Base-by-base conservation (phyloP, 2,329 filamentous ascomycete species). In the Colletotrichum aenigma region DNA sequence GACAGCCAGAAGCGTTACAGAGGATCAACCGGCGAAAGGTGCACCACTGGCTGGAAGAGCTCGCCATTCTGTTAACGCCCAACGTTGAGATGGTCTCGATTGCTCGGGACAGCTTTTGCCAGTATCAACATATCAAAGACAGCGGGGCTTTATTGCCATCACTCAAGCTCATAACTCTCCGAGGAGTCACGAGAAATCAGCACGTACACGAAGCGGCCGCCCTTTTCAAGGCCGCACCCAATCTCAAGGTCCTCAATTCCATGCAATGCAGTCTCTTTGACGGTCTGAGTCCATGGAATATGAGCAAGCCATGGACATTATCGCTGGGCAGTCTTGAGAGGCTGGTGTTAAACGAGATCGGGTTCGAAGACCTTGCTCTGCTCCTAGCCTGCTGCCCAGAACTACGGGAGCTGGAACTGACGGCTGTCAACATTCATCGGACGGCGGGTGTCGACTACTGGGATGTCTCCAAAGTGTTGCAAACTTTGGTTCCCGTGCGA, bases 1-100 rank as follows among this genome's bases (percentile, higher is more conserved):
- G 38, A 10, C 62, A 64, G 32, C 34, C 62, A 2, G 30, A 68
- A 18, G 15, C 4, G 1, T 32, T 67, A 34, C 55, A 36, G 2
- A 62, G 38, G 4, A 62, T 75, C n/a, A 55, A 75, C 32, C 55
- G 62, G 5, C 62, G 55, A 26, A 62, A 56, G 7, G 43, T 75
- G 2, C 69, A 75, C 32, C 69, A 72, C 38, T 75, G 73, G 73
- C 56, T 75, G 10, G 73, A 72, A 24, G 69, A 75, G 30, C 36
- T 75, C 18, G 73, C 62, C 6, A 56, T 75, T 21, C 55, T 75
- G 2, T 34, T 75, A 3, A 66, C 69, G 18, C 55, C 73, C 4
- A 72, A 72, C 24, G 21, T 72, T 12, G 38, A 71, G n/a, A 34
- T 56, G 24, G 24, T 75, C 3, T 15, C 38, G 2, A n/a, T 58